A percentile compares a stretch with the other conserved stretches of the same genome.
These are phyloP conservation scores for Cudoniella acicularis DNA, from an alignment of 495 filamentous ascomycete genomes.

Conservation along the genomic window DNA sequence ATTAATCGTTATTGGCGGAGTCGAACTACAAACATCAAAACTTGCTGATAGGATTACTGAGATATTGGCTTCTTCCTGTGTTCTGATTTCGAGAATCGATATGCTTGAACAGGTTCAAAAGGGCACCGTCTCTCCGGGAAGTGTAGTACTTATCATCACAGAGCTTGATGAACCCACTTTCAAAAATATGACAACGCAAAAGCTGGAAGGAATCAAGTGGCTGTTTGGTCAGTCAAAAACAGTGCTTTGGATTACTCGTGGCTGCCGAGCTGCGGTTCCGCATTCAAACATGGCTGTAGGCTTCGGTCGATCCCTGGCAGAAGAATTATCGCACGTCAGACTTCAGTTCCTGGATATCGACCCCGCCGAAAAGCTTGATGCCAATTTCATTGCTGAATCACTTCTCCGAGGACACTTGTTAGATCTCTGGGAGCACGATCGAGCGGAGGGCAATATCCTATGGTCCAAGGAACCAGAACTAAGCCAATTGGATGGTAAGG, in stretches of 20 bases:
- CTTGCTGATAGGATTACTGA: not conserved
- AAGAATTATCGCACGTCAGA: not conserved
- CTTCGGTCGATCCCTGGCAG: not conserved
- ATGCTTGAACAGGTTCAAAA: not conserved
- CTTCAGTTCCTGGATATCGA: slow-evolving; percentile 13
- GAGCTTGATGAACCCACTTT: slow-evolving; percentile 45
- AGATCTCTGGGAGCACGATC: not conserved
- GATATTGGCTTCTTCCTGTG: not conserved
- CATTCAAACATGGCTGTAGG: slow-evolving; percentile 21
- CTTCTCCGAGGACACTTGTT: not conserved
- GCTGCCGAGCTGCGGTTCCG: slow-evolving; percentile 8
- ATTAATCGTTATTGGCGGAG: not conserved
- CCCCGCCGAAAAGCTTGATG: not conserved
- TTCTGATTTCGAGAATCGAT: not conserved
- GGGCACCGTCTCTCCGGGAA: not conserved
- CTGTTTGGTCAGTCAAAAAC: slow-evolving; percentile 34
- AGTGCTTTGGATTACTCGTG: slow-evolving; percentile 17
- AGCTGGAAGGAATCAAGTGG: slow-evolving; percentile 29
- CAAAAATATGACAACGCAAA: slow-evolving; percentile 27
- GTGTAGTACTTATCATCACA: slow-evolving; percentile 36
- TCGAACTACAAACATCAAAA: not conserved
- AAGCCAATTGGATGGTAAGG: not conserved
- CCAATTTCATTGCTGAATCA: not conserved
- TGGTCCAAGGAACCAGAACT: slow-evolving; percentile 9
- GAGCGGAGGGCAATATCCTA: not conserved